Evolutionary conservation across 2,329 filamentous ascomycete species (phyloP), one percentile per base, ranked within the genome.

Genomic region (Cordyceps cateniannulata): DNA sequence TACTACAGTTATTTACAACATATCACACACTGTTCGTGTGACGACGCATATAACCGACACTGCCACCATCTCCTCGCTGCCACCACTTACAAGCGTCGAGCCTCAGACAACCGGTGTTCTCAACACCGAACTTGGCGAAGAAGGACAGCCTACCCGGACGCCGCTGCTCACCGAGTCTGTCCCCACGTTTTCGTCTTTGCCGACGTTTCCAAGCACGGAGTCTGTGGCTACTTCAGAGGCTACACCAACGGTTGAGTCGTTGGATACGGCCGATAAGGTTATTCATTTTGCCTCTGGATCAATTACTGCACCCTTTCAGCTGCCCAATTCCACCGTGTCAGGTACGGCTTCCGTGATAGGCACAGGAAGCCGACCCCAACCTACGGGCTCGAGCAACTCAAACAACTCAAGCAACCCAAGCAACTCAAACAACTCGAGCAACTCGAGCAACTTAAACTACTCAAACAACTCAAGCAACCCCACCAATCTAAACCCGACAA

Each of bases 131-230:
- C 45, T 61, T 18, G 52, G 45, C 5, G 52, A 54, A 29, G 22
- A 14, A 9, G 59, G 59, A 16, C 59, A 61, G 27, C 51, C 52
- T 22, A 61, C 52, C 5, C 12, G 16, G 25, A 24, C 38, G 7
- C 59, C 52, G 18, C 66, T 64, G 65, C 61, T 49, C 61, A 72
- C 40, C 62, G 64, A 32, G 69, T 71, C 59, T 68, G 74, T 44
- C 72, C 73, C 14, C 66, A 69, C 18, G 70, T 71, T 58, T 64
- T 68, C 57, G 54, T 73, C 40, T 65, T 68, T 44, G 69, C 68
- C 22, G 63, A 65, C 7, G 54, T 69, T 44, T 59, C 65, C 51
- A 65, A 62, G 45, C 42, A 62, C 40, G 3, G 22, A 42, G 22
- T 49, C 58, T 47, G 14, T 12, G 35, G 63, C 68, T 3, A 32